Evolutionary conservation across 331 rosid species (phyloP).

Genomic region (Ulmus americana): DNA sequence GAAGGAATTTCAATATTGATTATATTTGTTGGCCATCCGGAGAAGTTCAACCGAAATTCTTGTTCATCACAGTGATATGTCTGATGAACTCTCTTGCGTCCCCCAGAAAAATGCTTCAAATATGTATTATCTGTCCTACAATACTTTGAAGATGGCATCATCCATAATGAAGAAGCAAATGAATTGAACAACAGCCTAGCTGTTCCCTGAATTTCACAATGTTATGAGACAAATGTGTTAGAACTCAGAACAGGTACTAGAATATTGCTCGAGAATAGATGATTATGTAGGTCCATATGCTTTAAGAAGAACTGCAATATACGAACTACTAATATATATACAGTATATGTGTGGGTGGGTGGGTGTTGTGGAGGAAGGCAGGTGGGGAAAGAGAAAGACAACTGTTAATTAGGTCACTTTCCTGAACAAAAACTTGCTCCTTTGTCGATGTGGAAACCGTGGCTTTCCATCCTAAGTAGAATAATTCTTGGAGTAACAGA

Average conservation of each 20-base stretch:
- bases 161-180: conserved; percentile 86
- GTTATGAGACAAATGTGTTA: conserved; percentile 29
- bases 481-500: no score
- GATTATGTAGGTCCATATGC: neutral
- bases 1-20: conserved; percentile 88
- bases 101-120: conserved; percentile 59
- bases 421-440: no score
- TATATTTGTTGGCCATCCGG: conserved; percentile 93
- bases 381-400: no score
- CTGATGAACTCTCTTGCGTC: conserved; percentile 27
- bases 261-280: neutral
- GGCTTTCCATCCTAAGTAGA: no score
- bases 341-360: no score
- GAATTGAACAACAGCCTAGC: conserved; percentile 89
- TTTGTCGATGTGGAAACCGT: no score
- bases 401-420: no score
- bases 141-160: conserved; percentile 89
- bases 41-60: conserved; percentile 49
- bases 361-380: no score
- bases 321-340: no score
- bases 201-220: conserved; percentile 79
- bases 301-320: no score
- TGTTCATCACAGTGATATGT: conserved; percentile 66
- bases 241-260: neutral
- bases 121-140: conserved; percentile 64